These are phyloP conservation scores for Pythium monospermum DNA, from an alignment of 352 stramenopile species.

Conservation along the genomic window DNA sequence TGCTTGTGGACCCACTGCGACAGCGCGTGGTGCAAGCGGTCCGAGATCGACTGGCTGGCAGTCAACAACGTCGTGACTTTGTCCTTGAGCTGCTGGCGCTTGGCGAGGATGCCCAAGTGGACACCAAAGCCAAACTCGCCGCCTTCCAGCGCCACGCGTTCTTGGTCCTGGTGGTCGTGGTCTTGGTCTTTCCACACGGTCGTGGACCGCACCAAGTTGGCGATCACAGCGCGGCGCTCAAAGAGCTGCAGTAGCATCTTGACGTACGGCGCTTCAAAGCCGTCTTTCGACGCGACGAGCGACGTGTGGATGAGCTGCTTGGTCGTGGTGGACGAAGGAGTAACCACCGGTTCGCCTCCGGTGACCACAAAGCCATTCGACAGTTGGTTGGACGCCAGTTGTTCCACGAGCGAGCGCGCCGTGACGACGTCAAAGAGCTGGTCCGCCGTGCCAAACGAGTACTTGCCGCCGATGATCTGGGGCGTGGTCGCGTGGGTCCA, in stretches of 20 bases:
- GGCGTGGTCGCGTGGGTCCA: slow-evolving; percentile 51
- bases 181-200: slow-evolving; percentile 68
- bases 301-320: slow-evolving; percentile 49
- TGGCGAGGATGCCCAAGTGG: slow-evolving; percentile 59
- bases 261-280: slow-evolving; percentile 65
- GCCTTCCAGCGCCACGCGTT: slow-evolving; percentile 44
- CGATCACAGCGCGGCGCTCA: slow-evolving; percentile 61
- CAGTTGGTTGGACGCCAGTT: slow-evolving; percentile 53
- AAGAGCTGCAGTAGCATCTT: slow-evolving; percentile 80
- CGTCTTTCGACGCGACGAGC: slow-evolving; percentile 46
- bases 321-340: slow-evolving; percentile 19
- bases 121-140: slow-evolving; percentile 74
- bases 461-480: slow-evolving; percentile 77
- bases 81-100: slow-evolving; percentile 65
- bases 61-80: slow-evolving; percentile 44
- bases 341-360: slow-evolving; percentile 21
- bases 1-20: slow-evolving; percentile 43
- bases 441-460: slow-evolving; percentile 59
- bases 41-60: slow-evolving; percentile 29
- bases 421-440: slow-evolving; percentile 84
- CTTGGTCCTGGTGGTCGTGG: slow-evolving; percentile 19
- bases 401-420: slow-evolving; percentile 64
- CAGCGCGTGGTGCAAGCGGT: slow-evolving; percentile 46
- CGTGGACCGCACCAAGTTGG: slow-evolving; percentile 59
- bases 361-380: slow-evolving; percentile 71